Conservation (phyloP, 2,329 filamentous ascomycete species). For the Aspergillus aculeatus region DNA sequence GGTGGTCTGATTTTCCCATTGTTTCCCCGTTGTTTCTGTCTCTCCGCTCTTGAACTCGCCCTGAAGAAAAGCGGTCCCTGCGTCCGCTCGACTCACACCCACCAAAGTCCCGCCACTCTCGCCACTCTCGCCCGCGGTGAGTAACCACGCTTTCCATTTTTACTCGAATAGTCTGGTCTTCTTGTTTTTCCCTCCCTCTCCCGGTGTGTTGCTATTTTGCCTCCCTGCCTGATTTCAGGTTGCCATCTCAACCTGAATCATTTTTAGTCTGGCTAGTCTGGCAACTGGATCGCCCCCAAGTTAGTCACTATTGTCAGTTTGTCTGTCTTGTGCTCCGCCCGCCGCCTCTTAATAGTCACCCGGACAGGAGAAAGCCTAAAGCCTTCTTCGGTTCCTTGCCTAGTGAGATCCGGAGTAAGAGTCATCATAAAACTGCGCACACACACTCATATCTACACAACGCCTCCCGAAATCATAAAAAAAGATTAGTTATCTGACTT, state of each 20-base stretch:
- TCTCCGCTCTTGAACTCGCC: slow-evolving; percentile 6
- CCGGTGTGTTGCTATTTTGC: neutral
- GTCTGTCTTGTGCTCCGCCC: slow-evolving; percentile 12
- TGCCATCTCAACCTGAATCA: slow-evolving; percentile 16
- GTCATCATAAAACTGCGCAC: slow-evolving; percentile 18
- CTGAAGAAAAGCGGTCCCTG: slow-evolving; percentile 20
- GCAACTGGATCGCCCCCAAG: slow-evolving; percentile 15
- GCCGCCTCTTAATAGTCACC: slow-evolving; percentile 15
- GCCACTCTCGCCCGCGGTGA: slow-evolving; percentile 18
- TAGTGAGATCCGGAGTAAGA: slow-evolving; percentile 12
- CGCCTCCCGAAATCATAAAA: slow-evolving; percentile 2
- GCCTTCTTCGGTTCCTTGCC: slow-evolving; percentile 14
- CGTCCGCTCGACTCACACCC: slow-evolving; percentile 14
- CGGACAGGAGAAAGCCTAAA: slow-evolving; percentile 12
- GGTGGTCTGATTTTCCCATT: neutral
- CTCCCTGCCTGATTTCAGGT: slow-evolving; percentile 3
- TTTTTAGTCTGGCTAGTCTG: slow-evolving; percentile 7
- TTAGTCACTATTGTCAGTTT: slow-evolving; percentile 13
- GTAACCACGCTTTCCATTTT: slow-evolving; percentile 13
- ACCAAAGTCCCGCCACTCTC: slow-evolving; percentile 19
- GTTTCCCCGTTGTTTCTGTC: slow-evolving; percentile 3
- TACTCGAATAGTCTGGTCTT: neutral
- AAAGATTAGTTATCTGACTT: slow-evolving; percentile 4
- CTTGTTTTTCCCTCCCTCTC: neutral
- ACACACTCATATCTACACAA: neutral